Conservation (phyloP, 2,329 filamentous ascomycete genomes). For the Alternaria arborescens region DNA sequence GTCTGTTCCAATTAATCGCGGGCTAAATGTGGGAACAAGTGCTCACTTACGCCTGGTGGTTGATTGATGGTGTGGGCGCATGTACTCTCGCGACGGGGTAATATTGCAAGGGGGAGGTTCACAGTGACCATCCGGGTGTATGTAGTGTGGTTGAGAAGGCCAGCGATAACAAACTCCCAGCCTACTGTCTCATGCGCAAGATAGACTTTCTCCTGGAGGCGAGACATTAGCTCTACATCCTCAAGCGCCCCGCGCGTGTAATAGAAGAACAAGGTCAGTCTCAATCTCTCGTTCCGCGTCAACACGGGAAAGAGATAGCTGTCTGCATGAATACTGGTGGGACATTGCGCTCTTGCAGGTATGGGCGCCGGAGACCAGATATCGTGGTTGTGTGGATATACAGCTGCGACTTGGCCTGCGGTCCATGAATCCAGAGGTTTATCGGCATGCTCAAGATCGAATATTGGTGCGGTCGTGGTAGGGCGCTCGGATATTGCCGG, state of each 20-base stretch:
- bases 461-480: constrained; percentile 30
- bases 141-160: constrained; percentile 55
- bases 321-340: constrained; percentile 23
- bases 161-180: constrained; percentile 59
- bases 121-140: constrained; percentile 56
- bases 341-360: constrained; percentile 24
- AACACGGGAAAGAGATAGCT: constrained; percentile 49
- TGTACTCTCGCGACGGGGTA: constrained; percentile 57
- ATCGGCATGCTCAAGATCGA: constrained; percentile 32
- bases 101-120: constrained; percentile 53
- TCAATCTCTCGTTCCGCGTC: constrained; percentile 48
- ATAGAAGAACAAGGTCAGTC: constrained; percentile 56
- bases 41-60: constrained; percentile 38
- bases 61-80: constrained; percentile 57
- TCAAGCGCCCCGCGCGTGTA: constrained; percentile 53
- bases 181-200: constrained; percentile 54
- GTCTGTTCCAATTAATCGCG: constrained; percentile 26
- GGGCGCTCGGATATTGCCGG: constrained; percentile 30
- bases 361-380: constrained; percentile 27
- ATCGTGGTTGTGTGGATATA: constrained; percentile 29
- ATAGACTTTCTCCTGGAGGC: constrained; percentile 55
- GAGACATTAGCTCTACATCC: constrained; percentile 53
- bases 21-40: not conserved
- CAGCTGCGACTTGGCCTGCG: constrained; percentile 16
- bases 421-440: constrained; percentile 30